phyloP scores from a whole-genome alignment of 192 early-diverging fungal genomes.

The Helicostylum pulchrum region DNA sequence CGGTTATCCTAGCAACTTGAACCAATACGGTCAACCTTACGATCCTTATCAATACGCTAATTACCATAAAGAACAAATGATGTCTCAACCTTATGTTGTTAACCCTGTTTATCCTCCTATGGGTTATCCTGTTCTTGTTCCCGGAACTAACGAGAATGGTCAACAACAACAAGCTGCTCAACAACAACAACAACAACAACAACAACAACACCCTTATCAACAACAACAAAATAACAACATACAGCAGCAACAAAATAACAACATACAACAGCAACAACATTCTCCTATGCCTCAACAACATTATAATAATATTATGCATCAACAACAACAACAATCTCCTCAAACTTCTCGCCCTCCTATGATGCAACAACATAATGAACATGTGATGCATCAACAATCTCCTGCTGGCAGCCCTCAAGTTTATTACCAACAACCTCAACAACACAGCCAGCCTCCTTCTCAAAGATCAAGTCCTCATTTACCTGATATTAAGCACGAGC shows the following conservation, averaged over 20 bases:
- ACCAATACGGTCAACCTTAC: conserved; percentile 27
- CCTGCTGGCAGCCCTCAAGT: conserved; percentile 19
- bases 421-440: conserved; percentile 21
- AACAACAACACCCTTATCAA: conserved; percentile 9
- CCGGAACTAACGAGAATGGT: conserved; percentile 10
- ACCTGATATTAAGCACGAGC: conserved; percentile 8
- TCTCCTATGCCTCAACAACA: conserved; percentile 20
- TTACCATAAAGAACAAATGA: conserved; percentile 21
- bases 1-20: conserved; percentile 16
- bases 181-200: conserved; percentile 13
- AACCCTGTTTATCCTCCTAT: conserved; percentile 26
- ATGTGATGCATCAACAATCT: conserved; percentile 12
- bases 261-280: conserved; percentile 4
- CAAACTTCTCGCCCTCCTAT: conserved; percentile 17
- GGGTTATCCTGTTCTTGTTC: conserved; percentile 23
- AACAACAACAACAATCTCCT: conserved; percentile 10
- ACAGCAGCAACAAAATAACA: conserved; percentile 10
- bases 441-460: conserved; percentile 9
- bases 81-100: conserved; percentile 23
- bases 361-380: conserved; percentile 12
- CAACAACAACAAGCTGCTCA: conserved; percentile 14
- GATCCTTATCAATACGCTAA: conserved; percentile 17
- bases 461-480: conserved; percentile 20
- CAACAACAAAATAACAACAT: conserved; percentile 7
- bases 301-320: conserved; percentile 19